These are phyloP conservation scores for Albizia julibrissin DNA, from an alignment of 306 rosid species.

Conservation along the genomic window DNA sequence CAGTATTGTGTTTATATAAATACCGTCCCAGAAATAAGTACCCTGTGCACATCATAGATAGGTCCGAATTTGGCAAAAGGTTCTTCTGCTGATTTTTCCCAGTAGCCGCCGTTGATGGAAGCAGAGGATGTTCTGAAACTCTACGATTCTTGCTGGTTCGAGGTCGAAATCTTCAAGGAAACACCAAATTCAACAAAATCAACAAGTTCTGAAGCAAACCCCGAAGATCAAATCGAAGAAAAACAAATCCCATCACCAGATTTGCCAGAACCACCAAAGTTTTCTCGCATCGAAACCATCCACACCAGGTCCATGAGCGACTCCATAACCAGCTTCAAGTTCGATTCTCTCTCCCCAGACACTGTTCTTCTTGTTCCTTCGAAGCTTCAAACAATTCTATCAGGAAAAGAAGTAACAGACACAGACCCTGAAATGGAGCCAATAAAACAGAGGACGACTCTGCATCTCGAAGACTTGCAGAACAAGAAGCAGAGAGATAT, in stretches of 20 bases:
- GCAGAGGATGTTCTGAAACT: constrained; percentile 44
- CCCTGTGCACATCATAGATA: background rate
- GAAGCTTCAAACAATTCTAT: constrained; percentile 55
- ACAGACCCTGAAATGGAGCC: constrained; percentile 34
- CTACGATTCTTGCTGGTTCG: constrained; percentile 66
- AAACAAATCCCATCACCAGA: background rate
- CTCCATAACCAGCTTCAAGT: constrained; percentile 46
- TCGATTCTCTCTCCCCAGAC: constrained; percentile 56
- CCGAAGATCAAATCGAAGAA: constrained; percentile 16
- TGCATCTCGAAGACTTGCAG: constrained; percentile 17
- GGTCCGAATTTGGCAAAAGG: background rate
- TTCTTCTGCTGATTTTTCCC: background rate
- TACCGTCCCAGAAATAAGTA: background rate
- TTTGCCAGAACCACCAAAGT: constrained; percentile 34
- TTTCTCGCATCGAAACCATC: constrained; percentile 39
- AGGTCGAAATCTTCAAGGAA: constrained; percentile 40
- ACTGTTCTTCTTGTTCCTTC: constrained; percentile 42
- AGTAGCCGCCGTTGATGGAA: constrained; percentile 64
- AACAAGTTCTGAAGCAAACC: constrained; percentile 32
- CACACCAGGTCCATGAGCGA: constrained; percentile 71
- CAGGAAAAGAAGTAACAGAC: constrained; percentile 56
- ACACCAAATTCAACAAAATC: constrained; percentile 18
- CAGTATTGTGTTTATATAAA: constrained; percentile 14
- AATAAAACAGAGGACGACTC: constrained; percentile 2
- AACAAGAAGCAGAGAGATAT: constrained; percentile 16